Conservation (phyloP, 1,284 basidiomycete genomes). For the Hortiboletus rubellus region DNA sequence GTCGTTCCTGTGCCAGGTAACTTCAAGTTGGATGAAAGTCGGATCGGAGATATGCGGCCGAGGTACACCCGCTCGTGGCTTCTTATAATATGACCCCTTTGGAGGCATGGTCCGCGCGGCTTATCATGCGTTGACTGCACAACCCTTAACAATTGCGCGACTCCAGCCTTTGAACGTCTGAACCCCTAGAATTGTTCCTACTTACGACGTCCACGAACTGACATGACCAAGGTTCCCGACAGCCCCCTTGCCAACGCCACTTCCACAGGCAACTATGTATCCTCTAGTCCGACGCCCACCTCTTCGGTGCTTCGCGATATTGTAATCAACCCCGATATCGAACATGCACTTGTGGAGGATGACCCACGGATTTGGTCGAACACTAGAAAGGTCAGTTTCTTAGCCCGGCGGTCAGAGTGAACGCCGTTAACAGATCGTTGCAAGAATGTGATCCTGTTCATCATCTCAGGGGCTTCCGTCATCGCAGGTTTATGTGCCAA, state of each 20-base stretch:
- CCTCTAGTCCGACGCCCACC: background rate
- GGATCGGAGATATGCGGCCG: constrained; percentile 14
- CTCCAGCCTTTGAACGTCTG: background rate
- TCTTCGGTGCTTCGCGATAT: background rate
- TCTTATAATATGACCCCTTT: background rate
- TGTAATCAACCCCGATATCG: constrained; percentile 49
- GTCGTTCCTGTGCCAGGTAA: background rate
- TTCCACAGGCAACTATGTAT: background rate
- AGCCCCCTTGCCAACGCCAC: background rate
- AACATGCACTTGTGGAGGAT: constrained; percentile 66
- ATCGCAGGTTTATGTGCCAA: constrained; percentile 70
- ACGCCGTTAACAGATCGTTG: background rate
- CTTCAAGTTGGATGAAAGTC: background rate
- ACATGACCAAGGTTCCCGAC: constrained; percentile 12
- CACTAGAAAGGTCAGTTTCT: constrained; percentile 57
- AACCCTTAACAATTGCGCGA: constrained; percentile 9
- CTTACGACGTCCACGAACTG: constrained; percentile 1
- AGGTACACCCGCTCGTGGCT: background rate
- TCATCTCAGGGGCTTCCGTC: constrained; percentile 63
- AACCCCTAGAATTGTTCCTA: background rate
- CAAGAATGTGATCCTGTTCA: constrained; percentile 55
- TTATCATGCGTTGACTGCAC: background rate
- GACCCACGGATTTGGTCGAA: constrained; percentile 78
- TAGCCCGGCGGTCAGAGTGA: background rate
- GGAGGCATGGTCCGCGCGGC: background rate